Evolutionary conservation across 768 basidiomycete species (phyloP).

Genomic region (Postia placenta): DNA sequence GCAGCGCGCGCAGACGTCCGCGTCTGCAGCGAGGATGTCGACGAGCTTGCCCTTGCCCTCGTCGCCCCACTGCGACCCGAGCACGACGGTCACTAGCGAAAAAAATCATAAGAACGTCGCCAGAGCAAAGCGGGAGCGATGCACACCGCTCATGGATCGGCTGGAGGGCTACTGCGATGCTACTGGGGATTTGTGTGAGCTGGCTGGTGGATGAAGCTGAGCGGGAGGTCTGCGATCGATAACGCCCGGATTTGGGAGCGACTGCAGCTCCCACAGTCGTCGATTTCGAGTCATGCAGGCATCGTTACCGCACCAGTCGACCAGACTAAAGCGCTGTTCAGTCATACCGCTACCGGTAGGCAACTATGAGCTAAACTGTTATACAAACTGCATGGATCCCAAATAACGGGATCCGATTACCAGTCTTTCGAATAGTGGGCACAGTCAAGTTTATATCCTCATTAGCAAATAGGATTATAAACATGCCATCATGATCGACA

Average conservation of each 20-base stretch:
- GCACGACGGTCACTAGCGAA: constrained; percentile 59
- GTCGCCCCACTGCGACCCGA: constrained; percentile 90
- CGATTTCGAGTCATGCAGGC: not conserved
- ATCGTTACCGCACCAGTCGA: not conserved
- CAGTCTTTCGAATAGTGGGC: not conserved
- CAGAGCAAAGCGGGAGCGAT: not conserved
- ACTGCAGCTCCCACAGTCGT: not conserved
- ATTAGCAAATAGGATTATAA: too few species aligned
- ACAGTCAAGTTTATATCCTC: not conserved
- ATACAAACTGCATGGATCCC: not conserved
- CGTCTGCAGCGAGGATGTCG: constrained; percentile 86
- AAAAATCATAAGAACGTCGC: not conserved
- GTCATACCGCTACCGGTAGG: not conserved
- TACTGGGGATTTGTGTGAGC: not conserved
- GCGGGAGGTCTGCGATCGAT: not conserved
- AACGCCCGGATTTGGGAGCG: not conserved
- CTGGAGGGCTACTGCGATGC: not conserved
- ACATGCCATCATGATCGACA: too few species aligned
- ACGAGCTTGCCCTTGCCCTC: constrained; percentile 96
- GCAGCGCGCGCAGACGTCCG: constrained; percentile 91
- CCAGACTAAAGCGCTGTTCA: not conserved
- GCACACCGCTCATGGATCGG: not conserved
- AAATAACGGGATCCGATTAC: not conserved
- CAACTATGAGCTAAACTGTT: not conserved
- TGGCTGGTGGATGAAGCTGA: not conserved